phyloP scores from a whole-genome alignment of 2,329 filamentous ascomycete genomes.

The Pseudovirgaria hyperparasitica region DNA sequence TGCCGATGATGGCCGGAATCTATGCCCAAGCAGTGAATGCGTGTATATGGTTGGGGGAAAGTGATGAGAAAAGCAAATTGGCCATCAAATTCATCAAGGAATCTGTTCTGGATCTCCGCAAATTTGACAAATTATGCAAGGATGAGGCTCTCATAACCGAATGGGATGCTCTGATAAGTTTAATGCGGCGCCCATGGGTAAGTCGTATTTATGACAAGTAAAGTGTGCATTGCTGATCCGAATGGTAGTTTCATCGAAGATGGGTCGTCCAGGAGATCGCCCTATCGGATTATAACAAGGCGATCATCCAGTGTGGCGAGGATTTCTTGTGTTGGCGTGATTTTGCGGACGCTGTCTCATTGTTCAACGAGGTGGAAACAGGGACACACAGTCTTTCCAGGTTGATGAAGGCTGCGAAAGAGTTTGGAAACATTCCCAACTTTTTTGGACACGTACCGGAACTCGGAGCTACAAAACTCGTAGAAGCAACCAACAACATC shows the following conservation, averaged over 20 bases:
- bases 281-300: constrained; percentile 18
- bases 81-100: constrained; percentile 22
- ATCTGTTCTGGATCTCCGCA: constrained; percentile 16
- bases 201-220: too few relatives aligned
- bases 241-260: constrained; percentile 22
- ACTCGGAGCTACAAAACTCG: constrained; percentile 23
- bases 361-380: constrained; percentile 27
- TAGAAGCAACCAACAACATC: constrained; percentile 21
- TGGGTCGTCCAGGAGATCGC: constrained; percentile 34
- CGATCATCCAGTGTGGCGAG: constrained; percentile 25
- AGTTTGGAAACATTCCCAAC: constrained; percentile 12
- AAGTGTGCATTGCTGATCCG: not conserved
- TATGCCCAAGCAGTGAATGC: constrained; percentile 15
- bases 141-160: constrained; percentile 10
- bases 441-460: constrained; percentile 23
- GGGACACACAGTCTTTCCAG: constrained; percentile 24
- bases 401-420: constrained; percentile 19
- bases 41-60: constrained; percentile 19
- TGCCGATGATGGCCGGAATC: constrained; percentile 14
- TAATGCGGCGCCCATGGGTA: constrained; percentile 29
- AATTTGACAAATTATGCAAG: constrained; percentile 19
- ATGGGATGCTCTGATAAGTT: constrained; percentile 18
- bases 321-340: constrained; percentile 23
- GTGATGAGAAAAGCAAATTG: constrained; percentile 10
- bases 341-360: constrained; percentile 25